phyloP scores from a whole-genome alignment of 1,284 basidiomycete genomes.

The Ganoderma leucocontextum region DNA sequence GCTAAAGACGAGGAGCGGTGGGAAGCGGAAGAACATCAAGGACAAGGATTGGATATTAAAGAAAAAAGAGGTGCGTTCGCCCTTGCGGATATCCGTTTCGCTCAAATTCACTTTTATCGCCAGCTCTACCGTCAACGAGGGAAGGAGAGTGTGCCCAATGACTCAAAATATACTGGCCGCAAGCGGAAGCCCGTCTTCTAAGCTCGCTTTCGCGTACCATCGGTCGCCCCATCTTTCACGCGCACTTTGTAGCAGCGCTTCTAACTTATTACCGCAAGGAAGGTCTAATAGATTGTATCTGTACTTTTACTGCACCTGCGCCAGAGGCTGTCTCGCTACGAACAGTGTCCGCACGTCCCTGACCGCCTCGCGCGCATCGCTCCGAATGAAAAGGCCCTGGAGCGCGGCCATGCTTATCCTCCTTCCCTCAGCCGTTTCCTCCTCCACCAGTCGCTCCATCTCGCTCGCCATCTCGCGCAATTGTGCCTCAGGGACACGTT shows the following conservation, averaged over 20 bases:
- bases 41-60: slow-evolving; percentile 84
- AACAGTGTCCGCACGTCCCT: slow-evolving; percentile 63
- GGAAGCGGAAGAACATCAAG: slow-evolving; percentile 72
- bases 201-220: slow-evolving; percentile 26
- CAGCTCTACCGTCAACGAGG: slow-evolving; percentile 84
- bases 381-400: slow-evolving; percentile 92
- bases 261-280: slow-evolving; percentile 23
- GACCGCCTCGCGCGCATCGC: slow-evolving; percentile 70
- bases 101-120: slow-evolving; percentile 15
- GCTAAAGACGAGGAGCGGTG: slow-evolving; percentile 58
- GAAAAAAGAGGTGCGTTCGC: slow-evolving; percentile 76
- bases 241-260: slow-evolving; percentile 11
- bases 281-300: slow-evolving; percentile 25
- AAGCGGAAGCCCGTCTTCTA: slow-evolving; percentile 76
- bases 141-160: slow-evolving; percentile 80
- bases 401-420: slow-evolving; percentile 92
- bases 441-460: slow-evolving; percentile 61
- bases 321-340: slow-evolving; percentile 29
- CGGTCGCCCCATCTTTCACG: background rate
- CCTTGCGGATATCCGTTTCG: slow-evolving; percentile 5
- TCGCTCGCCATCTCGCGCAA: slow-evolving; percentile 57
- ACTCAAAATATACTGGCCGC: slow-evolving; percentile 85
- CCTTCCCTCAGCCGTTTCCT: slow-evolving; percentile 59
- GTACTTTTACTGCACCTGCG: slow-evolving; percentile 25
- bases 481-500: slow-evolving; percentile 44